These are phyloP conservation scores for Globisporangium emineosum DNA, from an alignment of 352 stramenopile species.

Conservation along the genomic window DNA sequence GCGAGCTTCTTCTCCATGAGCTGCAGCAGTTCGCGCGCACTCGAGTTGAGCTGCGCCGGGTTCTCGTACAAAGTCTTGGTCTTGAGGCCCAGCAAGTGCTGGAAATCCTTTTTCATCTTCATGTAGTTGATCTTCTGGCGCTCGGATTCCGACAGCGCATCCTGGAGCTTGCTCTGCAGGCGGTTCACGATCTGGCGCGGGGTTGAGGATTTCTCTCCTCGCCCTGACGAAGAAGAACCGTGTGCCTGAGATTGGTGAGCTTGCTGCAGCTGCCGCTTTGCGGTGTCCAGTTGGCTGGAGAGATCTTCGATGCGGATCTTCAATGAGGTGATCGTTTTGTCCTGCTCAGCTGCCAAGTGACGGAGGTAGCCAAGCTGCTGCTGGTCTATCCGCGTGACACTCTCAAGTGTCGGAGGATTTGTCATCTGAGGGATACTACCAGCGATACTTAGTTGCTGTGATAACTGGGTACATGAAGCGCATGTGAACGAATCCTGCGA, in stretches of 20 bases:
- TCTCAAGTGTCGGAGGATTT: constrained; percentile 24
- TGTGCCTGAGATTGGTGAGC: neutral
- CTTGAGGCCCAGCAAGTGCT: constrained; percentile 38
- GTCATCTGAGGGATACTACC: neutral
- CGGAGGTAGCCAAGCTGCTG: constrained; percentile 49
- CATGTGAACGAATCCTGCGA: neutral
- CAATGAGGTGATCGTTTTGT: constrained; percentile 42
- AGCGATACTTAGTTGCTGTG: neutral
- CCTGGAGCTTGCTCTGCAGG: constrained; percentile 35
- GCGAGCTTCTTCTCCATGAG: constrained; percentile 42
- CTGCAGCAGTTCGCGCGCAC: constrained; percentile 30
- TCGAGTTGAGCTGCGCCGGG: constrained; percentile 26
- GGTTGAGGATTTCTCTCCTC: constrained; percentile 9
- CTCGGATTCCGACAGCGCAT: constrained; percentile 39
- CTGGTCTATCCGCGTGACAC: constrained; percentile 31
- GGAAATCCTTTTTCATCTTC: constrained; percentile 47
- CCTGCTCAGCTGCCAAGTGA: constrained; percentile 45
- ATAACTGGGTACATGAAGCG: neutral
- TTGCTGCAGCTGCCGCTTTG: constrained; percentile 9
- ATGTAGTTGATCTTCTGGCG: constrained; percentile 41
- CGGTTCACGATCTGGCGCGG: constrained; percentile 24
- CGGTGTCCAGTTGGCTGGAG: constrained; percentile 19
- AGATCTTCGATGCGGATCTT: constrained; percentile 45
- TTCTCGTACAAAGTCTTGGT: constrained; percentile 41
- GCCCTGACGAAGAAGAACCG: neutral